Evolutionary conservation across 2,329 filamentous ascomycete genomes (phyloP).

Genomic region (Aspergillaceae sp.): DNA sequence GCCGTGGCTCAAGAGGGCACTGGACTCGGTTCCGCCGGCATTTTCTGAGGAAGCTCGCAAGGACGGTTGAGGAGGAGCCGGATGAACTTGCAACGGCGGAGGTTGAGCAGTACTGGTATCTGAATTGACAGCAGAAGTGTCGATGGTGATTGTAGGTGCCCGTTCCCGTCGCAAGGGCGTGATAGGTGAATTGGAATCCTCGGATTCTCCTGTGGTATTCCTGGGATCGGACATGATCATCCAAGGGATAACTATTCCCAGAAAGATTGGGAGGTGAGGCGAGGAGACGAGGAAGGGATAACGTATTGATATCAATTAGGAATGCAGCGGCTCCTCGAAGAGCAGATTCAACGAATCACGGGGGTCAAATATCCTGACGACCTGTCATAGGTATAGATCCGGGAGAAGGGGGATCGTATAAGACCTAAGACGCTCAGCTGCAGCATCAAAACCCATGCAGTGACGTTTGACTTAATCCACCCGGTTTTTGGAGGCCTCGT

Average conservation of each 20-base stretch:
- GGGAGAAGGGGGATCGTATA: background rate
- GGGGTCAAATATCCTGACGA: background rate
- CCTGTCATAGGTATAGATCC: background rate
- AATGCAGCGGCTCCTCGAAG: slow-evolving; percentile 12
- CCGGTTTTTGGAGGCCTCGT: background rate
- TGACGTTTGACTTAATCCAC: background rate
- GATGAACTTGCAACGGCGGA: slow-evolving; percentile 25
- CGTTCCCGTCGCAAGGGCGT: slow-evolving; percentile 34
- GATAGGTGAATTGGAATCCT: slow-evolving; percentile 17
- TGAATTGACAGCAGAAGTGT: slow-evolving; percentile 44
- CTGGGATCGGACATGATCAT: slow-evolving; percentile 25
- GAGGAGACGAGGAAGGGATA: slow-evolving; percentile 7
- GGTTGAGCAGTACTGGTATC: slow-evolving; percentile 23
- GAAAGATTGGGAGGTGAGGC: slow-evolving; percentile 2
- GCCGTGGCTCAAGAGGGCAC: slow-evolving; percentile 20
- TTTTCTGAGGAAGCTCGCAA: slow-evolving; percentile 32
- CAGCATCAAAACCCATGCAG: background rate
- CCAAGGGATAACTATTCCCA: slow-evolving; percentile 4
- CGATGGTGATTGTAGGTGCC: slow-evolving; percentile 49
- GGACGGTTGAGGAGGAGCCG: slow-evolving; percentile 27
- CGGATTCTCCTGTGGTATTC: slow-evolving; percentile 10
- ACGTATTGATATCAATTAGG: slow-evolving; percentile 9
- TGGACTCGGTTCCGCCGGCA: slow-evolving; percentile 23
- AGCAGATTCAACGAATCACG: slow-evolving; percentile 7
- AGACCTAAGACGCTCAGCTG: background rate